Conservation (phyloP, 495 filamentous ascomycete species). For the Letharia columbiana region DNA sequence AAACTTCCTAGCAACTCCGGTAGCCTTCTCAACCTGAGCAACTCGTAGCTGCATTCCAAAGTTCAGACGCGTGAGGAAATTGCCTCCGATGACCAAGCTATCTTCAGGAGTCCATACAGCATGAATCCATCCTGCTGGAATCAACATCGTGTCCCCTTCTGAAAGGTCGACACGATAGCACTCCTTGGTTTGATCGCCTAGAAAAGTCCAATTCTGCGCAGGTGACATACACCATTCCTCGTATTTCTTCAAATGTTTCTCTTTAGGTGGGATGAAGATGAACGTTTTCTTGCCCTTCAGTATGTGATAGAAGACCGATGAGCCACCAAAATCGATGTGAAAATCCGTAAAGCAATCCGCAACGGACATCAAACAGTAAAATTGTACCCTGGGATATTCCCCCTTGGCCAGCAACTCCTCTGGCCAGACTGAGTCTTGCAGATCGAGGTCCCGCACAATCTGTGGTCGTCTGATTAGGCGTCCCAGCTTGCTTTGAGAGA, state of each 20-base stretch:
- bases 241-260: slow-evolving; percentile 67
- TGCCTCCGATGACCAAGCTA: slow-evolving; percentile 68
- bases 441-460: slow-evolving; percentile 61
- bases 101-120: slow-evolving; percentile 73
- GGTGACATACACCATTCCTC: slow-evolving; percentile 70
- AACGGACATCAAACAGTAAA: slow-evolving; percentile 72
- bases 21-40: slow-evolving; percentile 63
- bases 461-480: slow-evolving; percentile 58
- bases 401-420: slow-evolving; percentile 48
- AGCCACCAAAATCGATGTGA: slow-evolving; percentile 73
- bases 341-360: slow-evolving; percentile 74
- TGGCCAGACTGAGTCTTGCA: slow-evolving; percentile 67
- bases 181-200: slow-evolving; percentile 60
- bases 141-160: slow-evolving; percentile 70
- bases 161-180: slow-evolving; percentile 65
- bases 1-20: slow-evolving; percentile 61
- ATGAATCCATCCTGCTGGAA: slow-evolving; percentile 75
- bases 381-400: slow-evolving; percentile 56
- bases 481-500: slow-evolving; percentile 59
- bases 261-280: slow-evolving; percentile 68
- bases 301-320: slow-evolving; percentile 72
- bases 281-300: slow-evolving; percentile 70
- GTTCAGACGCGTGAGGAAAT: slow-evolving; percentile 63
- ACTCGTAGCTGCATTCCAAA: slow-evolving; percentile 66
- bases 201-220: slow-evolving; percentile 61